Evolutionary conservation across 2,329 filamentous ascomycete genomes (phyloP), one percentile per base, ranked within the genome.

Genomic region (Xylariaceae sp.): DNA sequence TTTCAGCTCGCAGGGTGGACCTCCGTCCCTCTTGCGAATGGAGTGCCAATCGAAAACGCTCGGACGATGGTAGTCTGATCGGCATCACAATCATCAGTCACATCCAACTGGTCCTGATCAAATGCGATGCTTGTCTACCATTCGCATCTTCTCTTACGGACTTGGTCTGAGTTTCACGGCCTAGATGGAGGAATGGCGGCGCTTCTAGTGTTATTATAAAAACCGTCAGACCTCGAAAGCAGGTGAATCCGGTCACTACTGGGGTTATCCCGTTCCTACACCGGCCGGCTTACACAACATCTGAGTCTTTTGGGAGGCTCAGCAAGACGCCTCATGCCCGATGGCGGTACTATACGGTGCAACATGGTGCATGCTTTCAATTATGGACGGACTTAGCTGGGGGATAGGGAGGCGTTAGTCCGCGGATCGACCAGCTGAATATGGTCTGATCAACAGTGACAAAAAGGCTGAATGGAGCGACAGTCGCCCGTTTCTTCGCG

Each of bases 401-500:
- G 10, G 13, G 13, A n/a, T 45, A n/a, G 41, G 11, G 37, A 41
- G 37, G n/a, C 18, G 45, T 30, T 4, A 30, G 23, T 51, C 7
- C 48, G 37, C 17, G 41, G 44, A 53, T 45, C 49, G 13, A 13
- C 50, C 6, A 51, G 39, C 47, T 41, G 37, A 41, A 41, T 2
- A 55, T 50, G 49, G 41, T 49, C 44, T 49, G 48, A 51, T 56
- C 34, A 55, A 53, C 51, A 23, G 17, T 17, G 44, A 30, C 13
- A 17, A 35, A 15, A 15, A 34, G 37, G 35, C 15, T 30, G 51
- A 18, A 45, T 45, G 47, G 34, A 17, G 23, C 49, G 49, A 49
- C 35, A 49, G 47, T 51, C 18, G 49, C 53, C 55, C 44, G 52
- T 51, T 55, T n/a, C 52, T 53, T 39, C 55, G 53, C 51, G 44